Conservation (phyloP, 805 yeast genomes). For the Monosporozyma solicola region DNA sequence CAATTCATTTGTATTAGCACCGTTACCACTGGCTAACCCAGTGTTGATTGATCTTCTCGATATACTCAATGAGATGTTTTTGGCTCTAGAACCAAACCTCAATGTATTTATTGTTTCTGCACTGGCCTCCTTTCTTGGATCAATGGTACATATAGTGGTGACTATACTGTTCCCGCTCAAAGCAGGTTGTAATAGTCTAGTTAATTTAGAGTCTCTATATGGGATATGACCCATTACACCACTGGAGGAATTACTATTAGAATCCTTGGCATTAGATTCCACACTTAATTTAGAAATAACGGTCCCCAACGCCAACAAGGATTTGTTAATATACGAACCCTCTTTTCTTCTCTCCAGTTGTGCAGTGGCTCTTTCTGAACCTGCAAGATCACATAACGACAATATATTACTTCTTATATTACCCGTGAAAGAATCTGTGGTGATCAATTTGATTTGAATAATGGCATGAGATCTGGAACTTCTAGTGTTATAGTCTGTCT, state of each 20-base stretch:
- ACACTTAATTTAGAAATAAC: conserved; percentile 75
- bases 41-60: conserved; percentile 26
- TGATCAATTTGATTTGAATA: conserved; percentile 53
- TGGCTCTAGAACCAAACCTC: conserved; percentile 89
- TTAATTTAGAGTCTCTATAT: conserved; percentile 85
- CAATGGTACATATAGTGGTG: conserved; percentile 80
- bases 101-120: conserved; percentile 81
- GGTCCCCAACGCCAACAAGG: conserved; percentile 80
- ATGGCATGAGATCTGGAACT: conserved; percentile 91
- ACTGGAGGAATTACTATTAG: conserved; percentile 8
- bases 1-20: not conserved
- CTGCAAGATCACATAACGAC: conserved; percentile 90
- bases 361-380: conserved; percentile 77
- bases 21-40: not conserved
- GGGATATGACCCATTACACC: conserved; percentile 54
- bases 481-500: conserved; percentile 81
- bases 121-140: conserved; percentile 48
- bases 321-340: conserved; percentile 88
- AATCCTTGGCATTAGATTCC: conserved; percentile 22
- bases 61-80: conserved; percentile 57
- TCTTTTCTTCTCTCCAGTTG: conserved; percentile 75
- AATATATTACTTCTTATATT: conserved; percentile 46
- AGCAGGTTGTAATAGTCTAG: conserved; percentile 86
- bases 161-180: conserved; percentile 80
- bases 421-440: conserved; percentile 35